Evolutionary conservation across 106 monocot species (phyloP).

Genomic region (Chionographis japonica): DNA sequence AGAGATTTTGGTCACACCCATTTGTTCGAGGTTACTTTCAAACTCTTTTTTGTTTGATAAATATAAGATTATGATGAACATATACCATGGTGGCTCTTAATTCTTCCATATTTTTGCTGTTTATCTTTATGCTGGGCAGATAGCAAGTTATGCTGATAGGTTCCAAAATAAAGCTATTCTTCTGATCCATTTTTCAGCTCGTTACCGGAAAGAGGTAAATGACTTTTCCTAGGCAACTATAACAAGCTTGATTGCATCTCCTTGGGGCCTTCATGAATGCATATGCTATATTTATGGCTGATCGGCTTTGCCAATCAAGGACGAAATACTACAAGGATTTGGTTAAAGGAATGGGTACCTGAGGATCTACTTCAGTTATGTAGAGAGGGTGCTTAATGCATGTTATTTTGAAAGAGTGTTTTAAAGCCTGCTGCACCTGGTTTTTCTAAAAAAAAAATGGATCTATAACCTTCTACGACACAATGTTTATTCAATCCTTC

Average conservation of each 20-base stretch:
- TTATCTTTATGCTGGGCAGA: slow-evolving; percentile 31
- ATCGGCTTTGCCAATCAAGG: not conserved
- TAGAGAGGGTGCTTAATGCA: too few species aligned
- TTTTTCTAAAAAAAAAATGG: too few species aligned
- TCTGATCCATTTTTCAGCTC: slow-evolving; percentile 90
- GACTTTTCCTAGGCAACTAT: not conserved
- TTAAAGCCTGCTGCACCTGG: too few species aligned
- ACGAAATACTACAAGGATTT: too few species aligned
- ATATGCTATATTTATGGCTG: not conserved
- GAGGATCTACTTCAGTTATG: too few species aligned
- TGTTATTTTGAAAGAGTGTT: too few species aligned
- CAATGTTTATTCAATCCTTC: too few species aligned
- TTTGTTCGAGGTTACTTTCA: slow-evolving; percentile 61
- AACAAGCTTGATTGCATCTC: not conserved
- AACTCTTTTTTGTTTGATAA: not conserved
- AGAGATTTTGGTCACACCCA: slow-evolving; percentile 92
- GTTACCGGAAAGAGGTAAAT: slow-evolving; percentile 62
- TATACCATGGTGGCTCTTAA: not conserved
- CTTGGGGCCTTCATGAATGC: not conserved
- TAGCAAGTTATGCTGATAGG: slow-evolving; percentile 44
- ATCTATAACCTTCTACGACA: too few species aligned
- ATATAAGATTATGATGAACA: not conserved
- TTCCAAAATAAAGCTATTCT: slow-evolving; percentile 86
- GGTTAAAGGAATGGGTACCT: too few species aligned
- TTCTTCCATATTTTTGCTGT: not conserved